Conservation (phyloP, 345 rosid species). For the Gynandropsis gynandra region DNA sequence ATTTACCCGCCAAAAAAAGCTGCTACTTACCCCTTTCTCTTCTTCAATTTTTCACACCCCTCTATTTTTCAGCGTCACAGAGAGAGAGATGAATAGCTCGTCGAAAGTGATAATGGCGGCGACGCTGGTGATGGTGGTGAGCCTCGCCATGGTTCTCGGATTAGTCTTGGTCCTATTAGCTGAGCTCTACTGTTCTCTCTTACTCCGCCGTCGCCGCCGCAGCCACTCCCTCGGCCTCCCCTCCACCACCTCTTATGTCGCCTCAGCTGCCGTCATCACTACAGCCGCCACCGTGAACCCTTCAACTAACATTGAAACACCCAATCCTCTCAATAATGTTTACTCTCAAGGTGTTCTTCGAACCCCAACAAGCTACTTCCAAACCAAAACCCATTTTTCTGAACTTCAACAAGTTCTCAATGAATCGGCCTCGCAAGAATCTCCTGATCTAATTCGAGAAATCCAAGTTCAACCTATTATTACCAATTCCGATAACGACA, state of each 20-base stretch:
- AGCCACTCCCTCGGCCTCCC: constrained; percentile 24
- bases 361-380: constrained; percentile 48
- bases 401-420: constrained; percentile 23
- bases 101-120: constrained; percentile 85
- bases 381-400: constrained; percentile 31
- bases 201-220: constrained; percentile 48
- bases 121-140: constrained; percentile 68
- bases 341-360: constrained; percentile 61
- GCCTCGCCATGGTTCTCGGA: constrained; percentile 62
- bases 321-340: constrained; percentile 38
- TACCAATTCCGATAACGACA: constrained; percentile 5
- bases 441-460: constrained; percentile 29
- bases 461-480: constrained; percentile 17
- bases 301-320: constrained; percentile 20
- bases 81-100: constrained; percentile 53
- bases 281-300: background rate
- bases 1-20: constrained; percentile 27
- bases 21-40: constrained; percentile 12
- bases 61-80: constrained; percentile 4
- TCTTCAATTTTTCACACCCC: background rate
- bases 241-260: constrained; percentile 16
- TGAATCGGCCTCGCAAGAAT: constrained; percentile 1
- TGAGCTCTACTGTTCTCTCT: constrained; percentile 79
- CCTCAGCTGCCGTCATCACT: constrained; percentile 20
- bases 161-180: constrained; percentile 69